Percentiles rank a stretch among this genome's conserved stretches.
Evolutionary conservation across 2,329 filamentous ascomycete species (phyloP).

Genomic region (Curvularia sp.): DNA sequence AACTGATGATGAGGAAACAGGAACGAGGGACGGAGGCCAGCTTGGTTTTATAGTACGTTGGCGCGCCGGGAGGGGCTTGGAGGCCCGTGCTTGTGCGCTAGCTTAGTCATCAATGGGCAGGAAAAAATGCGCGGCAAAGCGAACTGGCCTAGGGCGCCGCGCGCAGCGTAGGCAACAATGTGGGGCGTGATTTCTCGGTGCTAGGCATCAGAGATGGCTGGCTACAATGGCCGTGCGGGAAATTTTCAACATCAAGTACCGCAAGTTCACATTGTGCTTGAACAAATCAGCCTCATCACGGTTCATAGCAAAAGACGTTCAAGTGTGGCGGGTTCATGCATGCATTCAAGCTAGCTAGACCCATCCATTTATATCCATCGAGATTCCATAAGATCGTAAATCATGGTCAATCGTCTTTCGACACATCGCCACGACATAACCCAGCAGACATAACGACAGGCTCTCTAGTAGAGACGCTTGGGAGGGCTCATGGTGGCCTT

Average conservation of each 20-base stretch:
- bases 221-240: not conserved
- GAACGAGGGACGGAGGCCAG: conserved; percentile 33
- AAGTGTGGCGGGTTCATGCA: conserved; percentile 34
- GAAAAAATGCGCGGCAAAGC: not conserved
- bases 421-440: conserved; percentile 24
- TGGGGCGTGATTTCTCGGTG: not conserved
- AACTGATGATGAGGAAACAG: conserved; percentile 48
- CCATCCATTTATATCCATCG: conserved; percentile 28
- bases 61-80: not conserved
- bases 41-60: conserved; percentile 26
- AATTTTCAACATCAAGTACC: not conserved
- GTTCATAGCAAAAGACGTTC: not conserved
- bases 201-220: not conserved
- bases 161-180: too few species aligned
- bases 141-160: too few species aligned
- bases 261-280: not conserved
- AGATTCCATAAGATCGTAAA: conserved; percentile 33
- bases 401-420: conserved; percentile 27
- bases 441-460: conserved; percentile 25
- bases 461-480: conserved; percentile 89
- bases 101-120: conserved; percentile 17
- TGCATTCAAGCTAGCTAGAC: conserved; percentile 46
- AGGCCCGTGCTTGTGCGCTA: not conserved
- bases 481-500: conserved; percentile 99
- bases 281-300: not conserved